Evolutionary conservation across 768 basidiomycete species (phyloP).

Genomic region (Thelephora aurantiotincta): DNA sequence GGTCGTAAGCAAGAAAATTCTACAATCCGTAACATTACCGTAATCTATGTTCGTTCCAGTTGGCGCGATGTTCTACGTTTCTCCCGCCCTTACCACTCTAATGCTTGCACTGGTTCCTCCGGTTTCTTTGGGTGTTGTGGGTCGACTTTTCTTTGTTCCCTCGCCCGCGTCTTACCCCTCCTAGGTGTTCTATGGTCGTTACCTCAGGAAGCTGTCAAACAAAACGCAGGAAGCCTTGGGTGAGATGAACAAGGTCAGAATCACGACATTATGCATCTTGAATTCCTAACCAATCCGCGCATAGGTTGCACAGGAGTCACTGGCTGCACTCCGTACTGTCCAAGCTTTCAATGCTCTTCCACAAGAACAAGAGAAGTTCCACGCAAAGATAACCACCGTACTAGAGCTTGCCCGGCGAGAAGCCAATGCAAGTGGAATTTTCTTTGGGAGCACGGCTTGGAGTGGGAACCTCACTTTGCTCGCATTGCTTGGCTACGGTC

Average conservation of each 20-base stretch:
- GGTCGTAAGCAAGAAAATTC: constrained; percentile 47
- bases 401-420: constrained; percentile 73
- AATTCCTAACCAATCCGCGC: neutral
- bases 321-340: constrained; percentile 76
- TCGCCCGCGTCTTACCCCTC: neutral
- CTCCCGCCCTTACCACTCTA: constrained; percentile 72
- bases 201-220: constrained; percentile 82
- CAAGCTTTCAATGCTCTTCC: constrained; percentile 81
- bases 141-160: constrained; percentile 18
- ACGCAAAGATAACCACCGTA: constrained; percentile 46
- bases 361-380: constrained; percentile 69
- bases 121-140: constrained; percentile 70
- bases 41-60: constrained; percentile 28
- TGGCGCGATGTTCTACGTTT: constrained; percentile 91
- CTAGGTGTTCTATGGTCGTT: constrained; percentile 91
- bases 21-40: neutral
- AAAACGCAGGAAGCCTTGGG: constrained; percentile 90
- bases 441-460: constrained; percentile 86
- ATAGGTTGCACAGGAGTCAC: constrained; percentile 79
- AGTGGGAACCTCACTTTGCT: constrained; percentile 89
- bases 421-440: constrained; percentile 81
- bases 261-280: neutral
- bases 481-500: constrained; percentile 83
- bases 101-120: constrained; percentile 92
- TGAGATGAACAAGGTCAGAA: constrained; percentile 68